These are phyloP conservation scores for Cercospora sp. DNA, from an alignment of 2,329 filamentous ascomycete genomes.

Conservation along the genomic window DNA sequence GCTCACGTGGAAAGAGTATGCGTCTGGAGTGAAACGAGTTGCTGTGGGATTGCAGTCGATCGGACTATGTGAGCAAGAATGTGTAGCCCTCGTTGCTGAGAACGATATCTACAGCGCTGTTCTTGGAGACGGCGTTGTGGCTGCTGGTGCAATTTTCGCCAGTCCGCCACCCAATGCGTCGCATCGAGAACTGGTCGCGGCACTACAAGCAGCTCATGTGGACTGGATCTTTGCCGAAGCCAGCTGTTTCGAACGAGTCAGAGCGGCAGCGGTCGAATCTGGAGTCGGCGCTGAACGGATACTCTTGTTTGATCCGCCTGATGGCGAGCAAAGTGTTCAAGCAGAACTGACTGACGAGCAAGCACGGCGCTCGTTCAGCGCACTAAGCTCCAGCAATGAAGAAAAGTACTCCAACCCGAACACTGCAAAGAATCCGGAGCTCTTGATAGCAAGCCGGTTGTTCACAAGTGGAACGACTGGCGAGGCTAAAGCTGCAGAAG, in stretches of 20 bases:
- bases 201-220: not conserved
- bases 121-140: not conserved
- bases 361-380: not conserved
- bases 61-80: not conserved
- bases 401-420: not conserved
- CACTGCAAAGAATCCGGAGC: not conserved
- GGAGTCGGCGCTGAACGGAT: not conserved
- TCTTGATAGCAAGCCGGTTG: not conserved
- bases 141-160: not conserved
- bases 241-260: not conserved
- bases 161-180: not conserved
- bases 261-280: not conserved
- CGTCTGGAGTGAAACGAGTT: not conserved
- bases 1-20: not conserved
- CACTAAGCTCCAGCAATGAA: not conserved
- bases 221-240: not conserved
- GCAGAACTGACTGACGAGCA: not conserved
- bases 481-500: not conserved
- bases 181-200: not conserved
- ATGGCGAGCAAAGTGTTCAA: not conserved
- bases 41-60: not conserved
- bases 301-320: not conserved
- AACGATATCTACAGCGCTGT: not conserved
- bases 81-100: not conserved
- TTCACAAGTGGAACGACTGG: not conserved